Evolutionary conservation across 441 rosid species (phyloP).

Genomic region (Hura crepitans): DNA sequence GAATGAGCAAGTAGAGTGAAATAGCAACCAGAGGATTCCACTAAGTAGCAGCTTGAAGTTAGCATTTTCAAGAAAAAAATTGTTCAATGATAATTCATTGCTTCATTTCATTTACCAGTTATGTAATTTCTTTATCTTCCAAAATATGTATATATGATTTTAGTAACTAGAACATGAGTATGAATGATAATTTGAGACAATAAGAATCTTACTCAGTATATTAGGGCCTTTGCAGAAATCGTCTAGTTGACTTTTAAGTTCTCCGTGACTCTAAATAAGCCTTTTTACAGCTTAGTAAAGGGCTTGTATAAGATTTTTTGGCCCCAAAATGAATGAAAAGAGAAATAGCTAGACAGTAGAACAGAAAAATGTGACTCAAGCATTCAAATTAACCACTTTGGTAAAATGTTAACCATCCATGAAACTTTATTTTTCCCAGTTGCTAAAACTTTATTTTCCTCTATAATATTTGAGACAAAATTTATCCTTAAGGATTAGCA

Average conservation of each 20-base stretch:
- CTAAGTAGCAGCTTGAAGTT: not conserved
- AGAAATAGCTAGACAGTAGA: not conserved
- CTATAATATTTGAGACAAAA: not conserved
- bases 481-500: no score
- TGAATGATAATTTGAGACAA: not conserved
- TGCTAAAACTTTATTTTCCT: not conserved
- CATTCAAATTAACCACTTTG: not conserved
- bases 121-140: not conserved
- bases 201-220: conserved; percentile 54
- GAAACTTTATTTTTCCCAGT: not conserved
- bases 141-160: not conserved
- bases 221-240: conserved; percentile 54
- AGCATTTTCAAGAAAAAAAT: not conserved
- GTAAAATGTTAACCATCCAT: not conserved
- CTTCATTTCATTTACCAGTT: not conserved
- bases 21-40: no score
- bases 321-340: not conserved
- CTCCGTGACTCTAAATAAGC: conserved; percentile 58
- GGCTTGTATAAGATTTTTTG: conserved; percentile 17
- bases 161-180: no score
- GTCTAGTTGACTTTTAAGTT: conserved; percentile 56
- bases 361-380: not conserved
- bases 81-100: no score
- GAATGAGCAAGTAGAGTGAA: no score
- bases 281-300: conserved; percentile 75